Conservation (phyloP, 106 monocot genomes). For the Triglochin maritima region DNA sequence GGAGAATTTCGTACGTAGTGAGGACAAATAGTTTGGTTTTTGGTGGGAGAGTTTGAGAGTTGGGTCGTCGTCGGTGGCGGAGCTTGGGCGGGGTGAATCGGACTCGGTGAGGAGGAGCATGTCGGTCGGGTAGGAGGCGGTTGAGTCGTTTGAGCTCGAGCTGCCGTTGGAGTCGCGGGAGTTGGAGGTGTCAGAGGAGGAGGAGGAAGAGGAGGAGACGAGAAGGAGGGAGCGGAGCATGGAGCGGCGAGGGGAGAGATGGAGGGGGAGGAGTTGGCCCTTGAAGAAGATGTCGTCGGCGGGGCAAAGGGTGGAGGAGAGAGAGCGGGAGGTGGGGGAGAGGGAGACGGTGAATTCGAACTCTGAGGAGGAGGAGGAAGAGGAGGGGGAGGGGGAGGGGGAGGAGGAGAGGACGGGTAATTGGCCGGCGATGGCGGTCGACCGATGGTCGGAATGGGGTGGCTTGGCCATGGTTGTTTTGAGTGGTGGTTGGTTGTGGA, state of each 20-base stretch:
- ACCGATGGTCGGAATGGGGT: too few relatives aligned
- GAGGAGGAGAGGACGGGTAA: background rate
- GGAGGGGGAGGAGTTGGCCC: conserved; percentile 86
- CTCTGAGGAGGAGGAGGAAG: conserved; percentile 67
- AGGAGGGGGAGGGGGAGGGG: conserved; percentile 13
- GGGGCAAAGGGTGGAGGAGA: conserved; percentile 39
- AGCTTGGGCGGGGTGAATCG: conserved; percentile 72
- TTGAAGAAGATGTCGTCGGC: conserved; percentile 96
- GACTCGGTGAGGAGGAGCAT: conserved; percentile 20
- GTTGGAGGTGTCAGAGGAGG: conserved; percentile 35
- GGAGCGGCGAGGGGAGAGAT: conserved; percentile 67
- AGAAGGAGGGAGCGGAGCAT: conserved; percentile 68
- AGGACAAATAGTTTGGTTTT: conserved; percentile 42
- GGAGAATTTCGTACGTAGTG: conserved; percentile 73
- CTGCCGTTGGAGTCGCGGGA: conserved; percentile 52
- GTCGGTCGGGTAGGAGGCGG: conserved; percentile 24
- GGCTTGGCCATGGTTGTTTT: too few relatives aligned
- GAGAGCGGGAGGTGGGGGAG: conserved; percentile 38
- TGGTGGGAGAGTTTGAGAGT: background rate
- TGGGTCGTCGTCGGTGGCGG: conserved; percentile 45
- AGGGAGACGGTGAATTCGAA: conserved; percentile 73
- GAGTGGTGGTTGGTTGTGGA: too few relatives aligned
- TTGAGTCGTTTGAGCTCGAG: conserved; percentile 22
- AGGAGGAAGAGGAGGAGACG: conserved; percentile 41
- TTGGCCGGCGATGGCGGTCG: too few relatives aligned